A percentile compares a stretch with the other conserved stretches of the same genome.
phyloP scores from a whole-genome alignment of 441 rosid species.

The Macaranga tanarius region DNA sequence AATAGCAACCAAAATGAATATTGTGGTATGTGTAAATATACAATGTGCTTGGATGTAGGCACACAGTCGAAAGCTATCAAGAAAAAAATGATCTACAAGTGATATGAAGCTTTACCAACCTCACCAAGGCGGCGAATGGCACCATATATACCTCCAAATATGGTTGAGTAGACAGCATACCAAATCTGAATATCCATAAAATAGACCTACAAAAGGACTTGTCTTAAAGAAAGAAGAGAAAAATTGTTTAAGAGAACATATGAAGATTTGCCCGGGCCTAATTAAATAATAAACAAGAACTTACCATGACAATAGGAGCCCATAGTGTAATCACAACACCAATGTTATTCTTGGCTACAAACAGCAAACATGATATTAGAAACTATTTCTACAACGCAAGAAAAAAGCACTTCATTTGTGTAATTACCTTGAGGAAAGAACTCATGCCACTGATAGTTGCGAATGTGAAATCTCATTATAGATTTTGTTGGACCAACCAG shows the following conservation, averaged over 20 bases:
- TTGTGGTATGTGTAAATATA: not conserved
- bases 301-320: slow-evolving; percentile 95
- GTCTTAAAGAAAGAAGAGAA: slow-evolving; percentile 15
- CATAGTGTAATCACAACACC: slow-evolving; percentile 92
- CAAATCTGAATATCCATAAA: slow-evolving; percentile 98
- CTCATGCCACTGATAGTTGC: slow-evolving; percentile 85
- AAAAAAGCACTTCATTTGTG: slow-evolving; percentile 15
- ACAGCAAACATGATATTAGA: slow-evolving; percentile 24
- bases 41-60: not conserved
- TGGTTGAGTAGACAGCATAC: slow-evolving; percentile 96
- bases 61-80: not conserved
- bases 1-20: not conserved
- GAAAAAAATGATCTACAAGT: not conserved
- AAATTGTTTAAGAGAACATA: not conserved
- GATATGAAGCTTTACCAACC: slow-evolving; percentile 43
- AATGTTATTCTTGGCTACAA: slow-evolving; percentile 89
- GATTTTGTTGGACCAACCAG: slow-evolving; percentile 85
- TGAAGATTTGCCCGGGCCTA: not conserved
- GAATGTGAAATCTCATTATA: slow-evolving; percentile 62
- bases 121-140: slow-evolving; percentile 99
- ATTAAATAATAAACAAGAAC: slow-evolving; percentile 9
- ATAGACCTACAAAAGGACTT: slow-evolving; percentile 57
- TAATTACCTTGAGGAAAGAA: slow-evolving; percentile 89
- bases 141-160: slow-evolving; percentile 97
- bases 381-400: slow-evolving; percentile 2